These are phyloP conservation scores for Diospyros kaki DNA, from an alignment of 148 eudicot genomes.

Conservation along the genomic window DNA sequence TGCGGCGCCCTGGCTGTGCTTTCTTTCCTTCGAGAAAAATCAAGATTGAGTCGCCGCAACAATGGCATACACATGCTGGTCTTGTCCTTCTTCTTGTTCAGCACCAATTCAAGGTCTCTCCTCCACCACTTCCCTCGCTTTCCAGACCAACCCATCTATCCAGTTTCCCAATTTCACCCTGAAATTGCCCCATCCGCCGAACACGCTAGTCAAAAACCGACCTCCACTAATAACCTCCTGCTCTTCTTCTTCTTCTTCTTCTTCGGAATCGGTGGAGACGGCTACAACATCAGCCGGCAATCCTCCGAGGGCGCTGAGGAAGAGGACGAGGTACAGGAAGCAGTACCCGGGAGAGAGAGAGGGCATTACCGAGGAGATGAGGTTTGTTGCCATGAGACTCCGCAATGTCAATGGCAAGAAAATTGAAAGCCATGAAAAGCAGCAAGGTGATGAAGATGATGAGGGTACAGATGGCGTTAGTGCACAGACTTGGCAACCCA, in stretches of 20 bases:
- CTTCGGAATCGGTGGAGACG: not conserved
- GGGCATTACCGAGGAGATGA: slow-evolving; percentile 86
- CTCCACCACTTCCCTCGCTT: not conserved
- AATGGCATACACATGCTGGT: slow-evolving; percentile 2
- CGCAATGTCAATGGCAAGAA: slow-evolving; percentile 36
- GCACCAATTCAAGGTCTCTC: not conserved
- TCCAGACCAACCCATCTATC: not conserved
- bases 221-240: slow-evolving; percentile 7
- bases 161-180: not conserved
- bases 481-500: slow-evolving; percentile 57
- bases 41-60: slow-evolving; percentile 9
- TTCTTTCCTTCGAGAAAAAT: too few species aligned
- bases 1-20: too few species aligned
- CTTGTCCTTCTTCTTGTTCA: not conserved
- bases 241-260: not conserved
- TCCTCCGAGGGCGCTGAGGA: slow-evolving; percentile 48
- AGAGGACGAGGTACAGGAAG: slow-evolving; percentile 58
- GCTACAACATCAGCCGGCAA: not conserved
- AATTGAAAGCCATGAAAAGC: not conserved
- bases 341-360: slow-evolving; percentile 72
- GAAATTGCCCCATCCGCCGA: not conserved
- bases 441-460: slow-evolving; percentile 7
- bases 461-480: slow-evolving; percentile 6
- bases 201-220: not conserved
- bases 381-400: slow-evolving; percentile 91